Base-by-base conservation (phyloP, 176 grass and related monocot species). In the Zizania latifolia region DNA sequence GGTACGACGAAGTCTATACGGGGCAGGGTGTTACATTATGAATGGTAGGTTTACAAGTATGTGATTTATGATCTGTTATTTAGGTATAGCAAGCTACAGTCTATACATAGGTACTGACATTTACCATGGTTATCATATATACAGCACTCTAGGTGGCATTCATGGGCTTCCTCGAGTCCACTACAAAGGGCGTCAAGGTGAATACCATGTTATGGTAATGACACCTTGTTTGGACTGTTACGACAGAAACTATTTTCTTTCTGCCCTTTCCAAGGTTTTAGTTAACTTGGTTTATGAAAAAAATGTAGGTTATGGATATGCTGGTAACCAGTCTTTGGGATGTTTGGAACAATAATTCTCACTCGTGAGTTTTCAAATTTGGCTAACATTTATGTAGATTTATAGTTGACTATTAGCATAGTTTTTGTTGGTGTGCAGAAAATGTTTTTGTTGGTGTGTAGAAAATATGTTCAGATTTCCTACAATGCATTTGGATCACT, bases 281-380 rank as follows among this genome's bases (percentile, higher is more conserved):
- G 21, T 66, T 83, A 58, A 70, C 71, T 81, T 82, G 23, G 16
- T 89, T 89, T 23, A 17, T 53, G 48, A 83, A 72, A n/a, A n/a
- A 78, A 65, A 54, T 92, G 59, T 68, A 99, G 96, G 89, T 95
- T 64, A 99, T 99, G 92, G 96, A 99, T 90, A 99, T 99, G 85
- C 83, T 99, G 5, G 96, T 92, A 62, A 87, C 89, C 29, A 99
- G 96, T 65, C 82, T 99, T 44, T 99, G 87, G 89, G 96, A 99
- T 95, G 92, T 94, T 58, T 92, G 85, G 87, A 95, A 84, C 83
- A 99, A 84, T 64, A 95, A 90, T 36, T 89, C 92, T 56, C 96
- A 92, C 63, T 77, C 77, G 96, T 99, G 77, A 92, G 92, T 84
- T 86, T 58, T 58, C 23, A 12, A 17, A 73, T 74, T 72, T 17